These are phyloP conservation scores for Fraxinus americana DNA, from an alignment of 257 asterid genomes.

Conservation along the genomic window DNA sequence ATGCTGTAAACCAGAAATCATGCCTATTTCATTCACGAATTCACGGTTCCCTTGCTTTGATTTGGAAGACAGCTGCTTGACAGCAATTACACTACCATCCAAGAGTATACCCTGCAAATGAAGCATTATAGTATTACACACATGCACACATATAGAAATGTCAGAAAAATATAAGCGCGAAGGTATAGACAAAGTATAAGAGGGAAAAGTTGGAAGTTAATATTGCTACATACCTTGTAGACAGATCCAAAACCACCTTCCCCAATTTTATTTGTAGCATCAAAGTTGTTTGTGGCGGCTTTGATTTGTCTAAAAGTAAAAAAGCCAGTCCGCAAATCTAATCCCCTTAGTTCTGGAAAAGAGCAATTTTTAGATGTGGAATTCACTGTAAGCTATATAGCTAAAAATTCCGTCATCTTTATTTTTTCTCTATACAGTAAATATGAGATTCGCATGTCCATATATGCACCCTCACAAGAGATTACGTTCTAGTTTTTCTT, in stretches of 20 bases:
- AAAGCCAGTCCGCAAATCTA: constrained; percentile 52
- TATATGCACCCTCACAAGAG: no score
- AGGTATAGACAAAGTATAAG: not conserved
- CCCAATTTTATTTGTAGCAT: not conserved
- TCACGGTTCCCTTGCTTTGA: constrained; percentile 32
- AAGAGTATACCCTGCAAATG: constrained; percentile 18
- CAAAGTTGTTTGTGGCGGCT: not conserved
- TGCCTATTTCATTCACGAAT: constrained; percentile 27
- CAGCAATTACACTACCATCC: constrained; percentile 23
- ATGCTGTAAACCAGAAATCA: constrained; percentile 26
- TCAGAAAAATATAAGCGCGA: not conserved
- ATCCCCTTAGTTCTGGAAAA: constrained; percentile 50
- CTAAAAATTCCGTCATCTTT: no score
- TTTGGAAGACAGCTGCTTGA: constrained; percentile 25
- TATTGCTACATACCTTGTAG: not conserved
- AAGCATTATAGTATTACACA: not conserved
- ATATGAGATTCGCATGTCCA: no score
- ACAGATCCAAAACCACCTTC: not conserved
- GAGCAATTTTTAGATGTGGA: constrained; percentile 4
- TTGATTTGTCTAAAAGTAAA: constrained; percentile 35
- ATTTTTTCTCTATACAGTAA: no score
- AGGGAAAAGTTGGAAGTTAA: not conserved
- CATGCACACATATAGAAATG: not conserved
- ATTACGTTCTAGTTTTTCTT: no score
- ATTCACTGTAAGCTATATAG: not conserved